These are phyloP conservation scores for Mycena alexandri DNA, from an alignment of 768 basidiomycete species.

Conservation along the genomic window DNA sequence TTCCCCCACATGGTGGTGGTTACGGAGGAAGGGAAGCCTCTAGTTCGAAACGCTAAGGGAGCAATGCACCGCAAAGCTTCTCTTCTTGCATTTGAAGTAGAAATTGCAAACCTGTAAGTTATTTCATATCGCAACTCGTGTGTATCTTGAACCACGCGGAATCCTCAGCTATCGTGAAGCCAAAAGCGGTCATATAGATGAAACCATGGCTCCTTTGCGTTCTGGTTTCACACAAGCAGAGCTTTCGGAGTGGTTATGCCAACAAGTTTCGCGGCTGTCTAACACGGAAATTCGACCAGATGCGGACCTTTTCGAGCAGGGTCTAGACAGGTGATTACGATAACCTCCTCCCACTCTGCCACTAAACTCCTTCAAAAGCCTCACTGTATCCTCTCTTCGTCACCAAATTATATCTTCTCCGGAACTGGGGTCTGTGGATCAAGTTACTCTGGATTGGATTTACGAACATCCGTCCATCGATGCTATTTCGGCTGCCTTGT, in stretches of 20 bases:
- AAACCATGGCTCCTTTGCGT: no score
- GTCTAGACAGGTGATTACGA: conserved; percentile 35
- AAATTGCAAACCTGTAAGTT: no score
- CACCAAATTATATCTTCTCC: not conserved
- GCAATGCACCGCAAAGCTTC: no score
- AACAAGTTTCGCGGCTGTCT: conserved; percentile 43
- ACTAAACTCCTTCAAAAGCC: conserved; percentile 21
- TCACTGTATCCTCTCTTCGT: conserved; percentile 46
- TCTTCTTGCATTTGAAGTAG: no score
- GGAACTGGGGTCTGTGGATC: not conserved
- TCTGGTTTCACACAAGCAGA: no score
- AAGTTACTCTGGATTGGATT: not conserved
- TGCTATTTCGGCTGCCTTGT: conserved; percentile 19
- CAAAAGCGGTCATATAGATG: no score
- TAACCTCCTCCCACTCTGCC: not conserved
- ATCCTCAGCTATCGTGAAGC: no score
- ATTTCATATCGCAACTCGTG: no score
- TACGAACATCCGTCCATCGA: not conserved
- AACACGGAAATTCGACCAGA: conserved; percentile 40
- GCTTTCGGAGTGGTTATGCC: no score
- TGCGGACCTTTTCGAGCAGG: conserved; percentile 25
- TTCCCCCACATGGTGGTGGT: conserved; percentile 67
- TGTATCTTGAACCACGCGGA: no score
- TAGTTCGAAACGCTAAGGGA: conserved; percentile 54
- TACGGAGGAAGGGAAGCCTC: conserved; percentile 51